These are phyloP conservation scores for Emmonsiellopsis sp. DNA, from an alignment of 2,329 filamentous ascomycete species.

Conservation along the genomic window DNA sequence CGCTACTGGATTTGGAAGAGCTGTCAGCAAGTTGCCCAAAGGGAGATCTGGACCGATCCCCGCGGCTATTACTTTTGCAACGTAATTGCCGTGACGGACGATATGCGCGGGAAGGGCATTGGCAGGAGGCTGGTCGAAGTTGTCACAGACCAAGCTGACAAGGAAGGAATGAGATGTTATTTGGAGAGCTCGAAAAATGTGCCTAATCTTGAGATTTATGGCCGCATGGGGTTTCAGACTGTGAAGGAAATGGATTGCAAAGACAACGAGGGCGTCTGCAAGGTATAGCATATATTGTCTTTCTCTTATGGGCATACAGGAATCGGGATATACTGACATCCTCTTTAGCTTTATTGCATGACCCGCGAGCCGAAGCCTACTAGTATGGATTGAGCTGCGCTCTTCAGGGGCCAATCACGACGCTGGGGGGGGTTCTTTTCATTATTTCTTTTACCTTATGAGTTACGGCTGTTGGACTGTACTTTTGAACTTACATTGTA, in stretches of 20 bases:
- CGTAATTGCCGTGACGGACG: conserved; percentile 59
- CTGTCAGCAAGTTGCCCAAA: conserved; percentile 53
- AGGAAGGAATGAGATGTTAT: conserved; percentile 56
- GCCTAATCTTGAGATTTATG: conserved; percentile 63
- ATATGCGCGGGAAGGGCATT: conserved; percentile 57
- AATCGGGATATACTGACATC: background rate
- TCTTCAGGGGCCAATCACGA: background rate
- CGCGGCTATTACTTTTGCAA: conserved; percentile 69
- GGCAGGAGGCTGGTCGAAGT: conserved; percentile 55
- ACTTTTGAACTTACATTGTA: too few relatives aligned
- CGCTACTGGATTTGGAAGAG: conserved; percentile 67
- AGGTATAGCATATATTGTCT: background rate
- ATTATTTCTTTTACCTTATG: too few relatives aligned
- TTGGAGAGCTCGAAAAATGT: conserved; percentile 59
- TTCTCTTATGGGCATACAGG: background rate
- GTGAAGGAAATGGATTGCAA: conserved; percentile 50
- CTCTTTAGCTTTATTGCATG: conserved; percentile 12
- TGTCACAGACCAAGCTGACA: conserved; percentile 55
- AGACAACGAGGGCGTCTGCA: conserved; percentile 53
- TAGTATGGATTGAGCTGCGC: background rate
- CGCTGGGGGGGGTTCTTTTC: too few relatives aligned
- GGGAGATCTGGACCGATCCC: conserved; percentile 53
- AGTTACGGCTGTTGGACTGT: too few relatives aligned
- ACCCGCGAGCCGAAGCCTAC: conserved; percentile 8
- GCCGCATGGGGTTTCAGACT: conserved; percentile 61